phyloP scores from a whole-genome alignment of 495 filamentous ascomycete species.

The Melanomma pulvis-pyrius region DNA sequence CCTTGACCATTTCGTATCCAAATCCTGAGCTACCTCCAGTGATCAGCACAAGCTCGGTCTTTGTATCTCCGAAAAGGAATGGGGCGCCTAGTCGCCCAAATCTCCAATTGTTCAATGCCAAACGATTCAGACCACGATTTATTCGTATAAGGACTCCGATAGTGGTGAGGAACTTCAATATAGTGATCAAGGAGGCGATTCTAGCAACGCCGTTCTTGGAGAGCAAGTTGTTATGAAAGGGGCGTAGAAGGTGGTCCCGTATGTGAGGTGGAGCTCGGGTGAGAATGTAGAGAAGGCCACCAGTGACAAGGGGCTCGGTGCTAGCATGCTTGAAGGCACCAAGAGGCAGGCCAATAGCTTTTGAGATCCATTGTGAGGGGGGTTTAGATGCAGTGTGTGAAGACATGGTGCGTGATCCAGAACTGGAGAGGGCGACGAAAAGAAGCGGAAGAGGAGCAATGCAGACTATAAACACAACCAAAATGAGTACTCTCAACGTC shows the following conservation, averaged over 20 bases:
- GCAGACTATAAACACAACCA: background rate
- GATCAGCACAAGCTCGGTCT: slow-evolving; percentile 57
- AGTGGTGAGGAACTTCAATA: slow-evolving; percentile 17
- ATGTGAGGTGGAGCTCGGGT: slow-evolving; percentile 18
- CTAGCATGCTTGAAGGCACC: background rate
- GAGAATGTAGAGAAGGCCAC: slow-evolving; percentile 18
- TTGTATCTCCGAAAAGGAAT: slow-evolving; percentile 25
- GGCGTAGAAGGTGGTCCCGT: slow-evolving; percentile 14
- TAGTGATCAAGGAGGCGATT: slow-evolving; percentile 1
- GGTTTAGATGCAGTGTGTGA: background rate
- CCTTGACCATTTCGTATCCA: slow-evolving; percentile 55
- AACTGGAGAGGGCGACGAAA: background rate
- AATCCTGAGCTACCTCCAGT: slow-evolving; percentile 64
- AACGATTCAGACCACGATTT: slow-evolving; percentile 48
- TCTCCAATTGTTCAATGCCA: slow-evolving; percentile 56
- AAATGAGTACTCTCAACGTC: too few species aligned
- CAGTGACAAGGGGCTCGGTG: slow-evolving; percentile 19
- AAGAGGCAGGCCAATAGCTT: background rate
- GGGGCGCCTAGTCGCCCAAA: slow-evolving; percentile 39
- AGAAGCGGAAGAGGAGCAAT: background rate
- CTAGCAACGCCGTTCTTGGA: slow-evolving; percentile 1
- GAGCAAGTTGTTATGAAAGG: slow-evolving; percentile 8
- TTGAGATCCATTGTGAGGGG: background rate
- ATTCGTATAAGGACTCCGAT: slow-evolving; percentile 45
- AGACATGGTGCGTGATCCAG: background rate